phyloP scores from a whole-genome alignment of 176 grass and related monocot genomes.

The Musa troglodytarum region DNA sequence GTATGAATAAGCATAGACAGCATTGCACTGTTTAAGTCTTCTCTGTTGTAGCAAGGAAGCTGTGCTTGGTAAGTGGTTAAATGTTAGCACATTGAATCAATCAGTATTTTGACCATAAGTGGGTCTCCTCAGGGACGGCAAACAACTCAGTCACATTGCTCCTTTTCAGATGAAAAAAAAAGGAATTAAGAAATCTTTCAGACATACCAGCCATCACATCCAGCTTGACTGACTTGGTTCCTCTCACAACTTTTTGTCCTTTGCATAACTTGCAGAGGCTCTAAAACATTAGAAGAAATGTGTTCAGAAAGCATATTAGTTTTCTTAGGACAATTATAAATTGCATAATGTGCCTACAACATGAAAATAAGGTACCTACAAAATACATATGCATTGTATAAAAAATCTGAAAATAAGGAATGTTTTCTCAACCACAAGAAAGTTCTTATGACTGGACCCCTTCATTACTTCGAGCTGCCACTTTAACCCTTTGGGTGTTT shows the following conservation, averaged over 20 bases:
- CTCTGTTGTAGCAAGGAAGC: not conserved
- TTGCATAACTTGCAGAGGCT: slow-evolving; percentile 83
- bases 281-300: slow-evolving; percentile 25
- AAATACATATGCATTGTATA: too few relatives aligned
- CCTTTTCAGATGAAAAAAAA: not conserved
- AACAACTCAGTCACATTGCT: not conserved
- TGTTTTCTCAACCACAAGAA: too few relatives aligned
- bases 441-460: too few relatives aligned
- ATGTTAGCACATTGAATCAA: not conserved
- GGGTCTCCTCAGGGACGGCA: not conserved
- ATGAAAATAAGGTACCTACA: too few relatives aligned
- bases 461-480: too few relatives aligned
- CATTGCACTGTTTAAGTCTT: not conserved
- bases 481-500: too few relatives aligned
- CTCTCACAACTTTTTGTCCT: slow-evolving; percentile 62
- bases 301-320: not conserved
- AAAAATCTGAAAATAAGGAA: too few relatives aligned
- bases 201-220: slow-evolving; percentile 67
- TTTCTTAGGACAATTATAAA: not conserved
- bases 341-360: too few relatives aligned
- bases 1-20: not conserved
- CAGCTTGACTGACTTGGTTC: slow-evolving; percentile 47
- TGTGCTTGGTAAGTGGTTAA: not conserved
- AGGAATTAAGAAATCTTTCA: not conserved
- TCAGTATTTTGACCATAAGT: too few relatives aligned